phyloP scores from a whole-genome alignment of 805 yeast genomes.

The Myxozyma geophila region DNA sequence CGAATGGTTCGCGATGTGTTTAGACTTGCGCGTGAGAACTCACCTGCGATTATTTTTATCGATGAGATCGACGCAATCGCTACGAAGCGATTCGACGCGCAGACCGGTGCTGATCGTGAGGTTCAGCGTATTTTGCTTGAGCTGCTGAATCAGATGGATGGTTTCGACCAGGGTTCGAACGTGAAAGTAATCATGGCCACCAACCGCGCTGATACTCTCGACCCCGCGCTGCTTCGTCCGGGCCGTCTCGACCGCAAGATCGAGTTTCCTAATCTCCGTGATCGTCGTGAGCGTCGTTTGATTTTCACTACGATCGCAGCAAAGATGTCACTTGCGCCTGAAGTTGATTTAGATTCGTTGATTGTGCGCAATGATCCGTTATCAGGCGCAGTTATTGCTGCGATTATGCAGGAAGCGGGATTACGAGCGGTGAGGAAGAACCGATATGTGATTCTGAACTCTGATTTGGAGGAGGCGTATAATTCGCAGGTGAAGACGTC shows the following conservation, averaged over 20 bases:
- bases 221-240: slow-evolving; percentile 97
- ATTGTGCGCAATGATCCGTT: slow-evolving; percentile 95
- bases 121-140: slow-evolving; percentile 97
- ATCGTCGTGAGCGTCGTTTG: slow-evolving; percentile 96
- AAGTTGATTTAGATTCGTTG: slow-evolving; percentile 91
- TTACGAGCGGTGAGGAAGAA: slow-evolving; percentile 97
- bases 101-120: slow-evolving; percentile 99
- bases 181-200: slow-evolving; percentile 98
- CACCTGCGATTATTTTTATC: slow-evolving; percentile 95
- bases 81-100: slow-evolving; percentile 98
- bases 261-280: slow-evolving; percentile 94
- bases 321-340: slow-evolving; percentile 98
- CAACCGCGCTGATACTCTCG: slow-evolving; percentile 98
- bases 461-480: slow-evolving; percentile 97
- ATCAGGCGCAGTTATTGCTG: slow-evolving; percentile 95
- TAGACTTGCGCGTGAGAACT: slow-evolving; percentile 93
- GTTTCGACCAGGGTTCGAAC: slow-evolving; percentile 92
- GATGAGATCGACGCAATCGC: slow-evolving; percentile 99
- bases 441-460: slow-evolving; percentile 93
- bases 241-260: slow-evolving; percentile 98
- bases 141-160: slow-evolving; percentile 97
- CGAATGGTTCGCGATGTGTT: slow-evolving; percentile 99
- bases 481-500: slow-evolving; percentile 95
- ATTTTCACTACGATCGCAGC: slow-evolving; percentile 94
- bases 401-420: slow-evolving; percentile 99